Evolutionary conservation across 148 eudicot species (phyloP), one percentile per base, ranked within the genome.

Genomic region (Rhododendron williamsianum): DNA sequence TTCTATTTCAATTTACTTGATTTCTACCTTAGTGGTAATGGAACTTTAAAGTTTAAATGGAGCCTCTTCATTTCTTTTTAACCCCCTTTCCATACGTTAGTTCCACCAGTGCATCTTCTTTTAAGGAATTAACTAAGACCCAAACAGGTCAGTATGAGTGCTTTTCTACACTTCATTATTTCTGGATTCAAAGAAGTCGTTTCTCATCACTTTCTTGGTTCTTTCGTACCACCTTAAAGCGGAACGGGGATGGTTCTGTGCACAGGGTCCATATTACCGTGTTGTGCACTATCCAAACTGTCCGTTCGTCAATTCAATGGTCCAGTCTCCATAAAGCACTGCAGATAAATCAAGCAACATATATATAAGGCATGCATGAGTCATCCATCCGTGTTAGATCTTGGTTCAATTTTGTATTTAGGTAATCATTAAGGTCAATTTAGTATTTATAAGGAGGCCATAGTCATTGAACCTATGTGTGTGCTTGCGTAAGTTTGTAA

Each of bases 1-100:
- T 46, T 4, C 9, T 81, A n/a, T 45, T 78, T 30, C 60, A 49
- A 48, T 49, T n/a, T 27, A 49, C 69, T 54, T 23, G 7, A 23
- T 43, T 78, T 51, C 54, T 35, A 81, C 67, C 83, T 25, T 16
- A 21, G 30, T 81, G 60, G 33, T 48, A 83, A 83, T 83, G 65
- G 46, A 83, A 49, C 45, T 71, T 69, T 83, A 58, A 83, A 49
- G 30, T 71, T 69, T 83, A 58, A 33, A 83, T 46, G 41, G 6
- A 11, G 23, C 71, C 56, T 7, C 36, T 4, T 58, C 9, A 51
- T 81, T 58, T 35, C 16, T 58, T 81, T 46, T 21, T 56, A 82
- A 60, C 38, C 11, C 84, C 21, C 6, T 25, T 27, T 71, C 27
- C 60, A 38, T 38, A 27, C 9, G 23, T 25, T 83, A 46, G 58